Evolutionary conservation across 768 basidiomycete genomes (phyloP).

Genomic region (Psilocybe cyanescens): DNA sequence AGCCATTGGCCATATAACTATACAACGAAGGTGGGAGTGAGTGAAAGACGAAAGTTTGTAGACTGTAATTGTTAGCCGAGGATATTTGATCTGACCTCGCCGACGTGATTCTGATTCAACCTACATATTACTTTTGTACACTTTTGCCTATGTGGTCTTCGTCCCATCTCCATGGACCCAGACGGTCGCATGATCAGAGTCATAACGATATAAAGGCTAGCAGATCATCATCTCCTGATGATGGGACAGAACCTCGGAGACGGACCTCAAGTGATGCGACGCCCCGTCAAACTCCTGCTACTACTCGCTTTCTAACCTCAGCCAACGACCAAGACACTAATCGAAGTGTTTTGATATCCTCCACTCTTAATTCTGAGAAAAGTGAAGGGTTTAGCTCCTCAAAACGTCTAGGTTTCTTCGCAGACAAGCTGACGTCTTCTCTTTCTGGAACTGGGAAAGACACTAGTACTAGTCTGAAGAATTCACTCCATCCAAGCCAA

Average conservation of each 20-base stretch:
- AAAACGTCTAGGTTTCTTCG: slow-evolving; percentile 45
- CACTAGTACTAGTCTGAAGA: slow-evolving; percentile 27
- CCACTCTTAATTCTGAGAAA: slow-evolving; percentile 23
- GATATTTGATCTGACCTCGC: neutral
- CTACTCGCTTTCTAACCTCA: slow-evolving; percentile 37
- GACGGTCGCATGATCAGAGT: slow-evolving; percentile 44
- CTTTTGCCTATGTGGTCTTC: slow-evolving; percentile 30
- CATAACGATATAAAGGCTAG: slow-evolving; percentile 31
- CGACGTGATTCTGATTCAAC: neutral
- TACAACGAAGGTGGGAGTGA: neutral
- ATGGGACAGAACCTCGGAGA: slow-evolving; percentile 35
- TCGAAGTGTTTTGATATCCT: slow-evolving; percentile 28
- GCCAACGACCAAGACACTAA: slow-evolving; percentile 36
- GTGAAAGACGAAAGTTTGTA: neutral
- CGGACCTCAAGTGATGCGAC: slow-evolving; percentile 55
- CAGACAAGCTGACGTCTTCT: slow-evolving; percentile 46
- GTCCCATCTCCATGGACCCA: slow-evolving; percentile 34
- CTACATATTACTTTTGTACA: neutral
- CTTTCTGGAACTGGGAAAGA: slow-evolving; percentile 34
- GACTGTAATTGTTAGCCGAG: neutral
- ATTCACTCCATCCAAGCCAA: slow-evolving; percentile 35
- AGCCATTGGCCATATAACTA: neutral
- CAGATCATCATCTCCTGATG: slow-evolving; percentile 38
- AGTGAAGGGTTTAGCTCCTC: slow-evolving; percentile 36
- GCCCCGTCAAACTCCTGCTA: slow-evolving; percentile 48